phyloP scores from a whole-genome alignment of 179 eudicot genomes.

The Amaranthus tricolor region DNA sequence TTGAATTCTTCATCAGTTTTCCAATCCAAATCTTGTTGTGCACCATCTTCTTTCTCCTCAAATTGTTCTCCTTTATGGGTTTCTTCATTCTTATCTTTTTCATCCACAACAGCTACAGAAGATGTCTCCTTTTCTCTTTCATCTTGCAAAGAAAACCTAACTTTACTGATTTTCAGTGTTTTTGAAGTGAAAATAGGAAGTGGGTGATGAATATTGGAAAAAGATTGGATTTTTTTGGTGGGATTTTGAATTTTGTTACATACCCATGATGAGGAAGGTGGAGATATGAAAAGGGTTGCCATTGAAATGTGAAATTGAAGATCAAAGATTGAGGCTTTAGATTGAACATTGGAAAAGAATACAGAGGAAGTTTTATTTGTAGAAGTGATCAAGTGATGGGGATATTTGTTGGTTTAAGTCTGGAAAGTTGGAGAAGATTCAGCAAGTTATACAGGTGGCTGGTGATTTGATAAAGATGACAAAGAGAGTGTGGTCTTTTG shows the following conservation, averaged over 20 bases:
- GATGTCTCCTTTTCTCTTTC: constrained; percentile 45
- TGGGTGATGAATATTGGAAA: constrained; percentile 24
- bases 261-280: constrained; percentile 33
- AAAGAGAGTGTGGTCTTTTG: background rate
- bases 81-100: constrained; percentile 29
- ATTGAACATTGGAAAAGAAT: background rate
- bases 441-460: constrained; percentile 26
- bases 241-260: constrained; percentile 14
- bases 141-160: constrained; percentile 40
- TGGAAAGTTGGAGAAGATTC: constrained; percentile 57
- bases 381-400: background rate
- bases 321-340: background rate
- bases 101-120: constrained; percentile 35
- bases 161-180: constrained; percentile 29
- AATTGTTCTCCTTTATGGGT: constrained; percentile 20
- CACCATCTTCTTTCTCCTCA: constrained; percentile 30
- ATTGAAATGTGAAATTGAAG: constrained; percentile 30
- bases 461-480: constrained; percentile 21
- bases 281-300: constrained; percentile 47
- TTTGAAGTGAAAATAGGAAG: constrained; percentile 22
- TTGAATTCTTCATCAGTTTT: constrained; percentile 88
- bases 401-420: constrained; percentile 22
- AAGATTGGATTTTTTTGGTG: constrained; percentile 12
- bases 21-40: constrained; percentile 64
- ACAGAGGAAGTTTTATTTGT: constrained; percentile 3